Evolutionary conservation across 108 stramenopile species (phyloP).

Genomic region (Cylindrotheca fusiformis): DNA sequence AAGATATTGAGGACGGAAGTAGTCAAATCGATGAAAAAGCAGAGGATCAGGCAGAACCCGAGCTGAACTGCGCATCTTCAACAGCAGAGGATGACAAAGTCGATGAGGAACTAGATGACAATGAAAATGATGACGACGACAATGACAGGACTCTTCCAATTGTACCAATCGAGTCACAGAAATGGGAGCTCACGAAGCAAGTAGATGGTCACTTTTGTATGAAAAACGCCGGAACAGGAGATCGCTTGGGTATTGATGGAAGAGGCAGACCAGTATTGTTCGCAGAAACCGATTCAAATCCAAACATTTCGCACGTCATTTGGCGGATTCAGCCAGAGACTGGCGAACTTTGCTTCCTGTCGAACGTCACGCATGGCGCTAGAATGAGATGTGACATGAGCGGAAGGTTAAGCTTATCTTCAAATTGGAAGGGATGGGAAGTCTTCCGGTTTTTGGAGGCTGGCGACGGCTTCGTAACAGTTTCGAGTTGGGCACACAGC

Average conservation of each 20-base stretch:
- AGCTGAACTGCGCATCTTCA: too few relatives aligned
- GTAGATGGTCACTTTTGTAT: neutral
- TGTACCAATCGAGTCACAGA: neutral
- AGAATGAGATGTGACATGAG: conserved; percentile 40
- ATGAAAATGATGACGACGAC: neutral
- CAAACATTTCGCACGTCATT: neutral
- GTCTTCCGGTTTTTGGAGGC: conserved; percentile 49
- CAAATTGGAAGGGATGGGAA: conserved; percentile 38
- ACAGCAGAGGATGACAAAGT: too few relatives aligned
- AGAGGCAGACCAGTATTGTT: neutral
- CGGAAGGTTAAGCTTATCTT: conserved; percentile 28
- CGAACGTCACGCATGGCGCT: conserved; percentile 13
- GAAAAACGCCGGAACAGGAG: neutral
- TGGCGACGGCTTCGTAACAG: conserved; percentile 25
- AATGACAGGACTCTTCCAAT: neutral
- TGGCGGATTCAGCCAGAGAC: neutral
- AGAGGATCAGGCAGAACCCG: too few relatives aligned
- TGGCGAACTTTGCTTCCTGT: conserved; percentile 35
- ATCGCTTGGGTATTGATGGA: neutral
- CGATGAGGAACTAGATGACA: neutral
- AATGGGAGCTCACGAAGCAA: neutral
- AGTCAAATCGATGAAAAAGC: too few relatives aligned
- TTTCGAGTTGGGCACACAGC: conserved; percentile 42
- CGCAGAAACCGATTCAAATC: neutral
- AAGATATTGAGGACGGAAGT: too few relatives aligned